Base-by-base conservation (phyloP, 2,329 filamentous ascomycete genomes). In the Phyllosticta citribraziliensis region DNA sequence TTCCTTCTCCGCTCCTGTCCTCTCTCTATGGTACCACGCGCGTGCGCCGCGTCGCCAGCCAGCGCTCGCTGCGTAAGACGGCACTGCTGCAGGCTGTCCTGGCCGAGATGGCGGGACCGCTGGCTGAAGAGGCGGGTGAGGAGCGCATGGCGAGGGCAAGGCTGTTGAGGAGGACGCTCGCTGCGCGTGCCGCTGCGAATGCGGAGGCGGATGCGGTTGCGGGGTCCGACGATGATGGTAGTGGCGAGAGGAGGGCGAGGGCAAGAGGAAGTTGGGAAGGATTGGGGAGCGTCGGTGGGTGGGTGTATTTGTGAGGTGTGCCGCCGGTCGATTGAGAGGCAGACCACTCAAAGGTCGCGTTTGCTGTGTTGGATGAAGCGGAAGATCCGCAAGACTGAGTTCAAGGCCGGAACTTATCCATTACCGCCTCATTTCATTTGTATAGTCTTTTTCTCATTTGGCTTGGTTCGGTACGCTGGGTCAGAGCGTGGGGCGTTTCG, bases 21-120 rank as follows among this genome's bases (percentile, higher is more conserved):
- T n/a, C 40, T n/a, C 17, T 47, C 40, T n/a, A n/a, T 14, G 40
- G 14, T 17, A n/a, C 40, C 17, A 47, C 40, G 40, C 40, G 40
- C 14, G 40, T 47, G 17, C 40, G 40, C 17, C 40, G 58, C 12
- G 52, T 60, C 53, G 40, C 40, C 17, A 60, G 53, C 40, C 55
- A 55, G 53, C 51, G 52, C 35, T 40, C 55, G 20, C 24, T 60
- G 50, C 58, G 58, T 19, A 53, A 54, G 11, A 50, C 47, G 27
- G 58, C 58, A 12, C 40, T 60, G 53, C 19, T 60, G 58, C 58
- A 60, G 53, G 58, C 51, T 24, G 58, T 54, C 33, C 58, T 60
- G 58, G 51, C 58, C 52, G 58, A 60, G 58, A 53, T 52, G 52
- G 58, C 30, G 35, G 58, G 52, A 24, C 58, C 55, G 22, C 52